Evolutionary conservation across 208 protist genomes (phyloP).

Genomic region (Lotmaria passim): DNA sequence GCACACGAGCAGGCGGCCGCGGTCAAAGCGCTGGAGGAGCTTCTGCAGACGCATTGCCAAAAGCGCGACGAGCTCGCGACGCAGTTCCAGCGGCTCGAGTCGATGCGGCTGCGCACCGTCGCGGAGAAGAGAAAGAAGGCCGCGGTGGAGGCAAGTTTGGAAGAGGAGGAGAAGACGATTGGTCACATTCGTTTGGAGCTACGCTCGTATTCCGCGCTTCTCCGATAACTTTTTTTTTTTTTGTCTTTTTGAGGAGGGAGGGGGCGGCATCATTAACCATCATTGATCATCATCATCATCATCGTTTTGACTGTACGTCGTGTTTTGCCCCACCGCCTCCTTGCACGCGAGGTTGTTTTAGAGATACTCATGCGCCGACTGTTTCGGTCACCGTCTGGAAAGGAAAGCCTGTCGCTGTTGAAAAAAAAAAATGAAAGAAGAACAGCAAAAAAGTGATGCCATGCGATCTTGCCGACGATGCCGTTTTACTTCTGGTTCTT

Average conservation of each 20-base stretch:
- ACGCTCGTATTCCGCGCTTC: constrained; percentile 31
- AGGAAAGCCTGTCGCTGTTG: no score
- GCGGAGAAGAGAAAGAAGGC: constrained; percentile 56
- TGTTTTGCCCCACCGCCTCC: no score
- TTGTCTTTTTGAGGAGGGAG: no score
- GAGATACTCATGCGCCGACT: no score
- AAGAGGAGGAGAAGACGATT: constrained; percentile 53
- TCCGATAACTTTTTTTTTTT: constrained; percentile 9
- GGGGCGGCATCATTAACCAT: background rate
- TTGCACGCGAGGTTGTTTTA: no score
- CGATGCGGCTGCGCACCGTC: constrained; percentile 49
- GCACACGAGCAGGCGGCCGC: constrained; percentile 19
- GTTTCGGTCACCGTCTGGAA: no score
- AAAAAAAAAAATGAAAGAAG: no score
- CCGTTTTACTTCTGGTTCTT: no score
- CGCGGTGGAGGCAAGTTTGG: constrained; percentile 46
- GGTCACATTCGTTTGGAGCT: constrained; percentile 64
- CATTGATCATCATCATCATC: background rate
- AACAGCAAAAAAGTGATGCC: background rate
- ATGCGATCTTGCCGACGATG: no score
- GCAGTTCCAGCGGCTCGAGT: constrained; percentile 69
- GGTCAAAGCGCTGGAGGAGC: constrained; percentile 57
- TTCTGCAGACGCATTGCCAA: constrained; percentile 58
- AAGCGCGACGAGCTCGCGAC: constrained; percentile 59
- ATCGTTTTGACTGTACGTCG: no score